Base-by-base conservation (phyloP, 805 yeast genomes). In the Torulaspora indica region DNA sequence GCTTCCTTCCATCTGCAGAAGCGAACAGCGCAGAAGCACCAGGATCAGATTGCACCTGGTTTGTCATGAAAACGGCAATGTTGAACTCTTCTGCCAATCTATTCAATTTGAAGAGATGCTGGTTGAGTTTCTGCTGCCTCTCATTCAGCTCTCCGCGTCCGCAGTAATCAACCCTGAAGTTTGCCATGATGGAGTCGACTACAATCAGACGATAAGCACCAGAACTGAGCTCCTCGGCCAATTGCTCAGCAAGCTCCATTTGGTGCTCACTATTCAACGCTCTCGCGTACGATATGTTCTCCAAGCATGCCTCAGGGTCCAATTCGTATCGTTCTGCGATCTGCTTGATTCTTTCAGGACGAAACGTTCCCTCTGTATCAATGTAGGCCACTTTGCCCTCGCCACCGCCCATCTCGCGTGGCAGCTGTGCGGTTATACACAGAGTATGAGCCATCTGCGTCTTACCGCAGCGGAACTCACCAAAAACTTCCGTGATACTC, bases 31-130 rank as follows among this genome's bases (percentile, higher is more conserved):
- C 82, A 53, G 82, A 77, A 1, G 91, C 93, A 48, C 89, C 91
- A 5, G 89, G 91, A 60, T 85, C 91, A 6, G 89, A 84, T 50
- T 84, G 91, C 12, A 84, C 89, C 60, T 84, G 91, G 54, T 84
- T 84, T 1, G 82, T 78, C 68, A 84, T 76, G 42, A 84, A 80
- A 0, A 84, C 84, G 0, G 91, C 91, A 40, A 82, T 71, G 42
- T 86, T 86, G 62, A 78, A 84, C 57, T 84, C 91, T 57, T 84
- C 91, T 0, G 90, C 85, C 42, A 83, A 66, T 53, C 89, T 68
- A 45, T 70, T 74, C 40, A 77, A 60, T 45, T 71, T 69, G 5
- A 76, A 70, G 27, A 78, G 61, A 64, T 77, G 80, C 47, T 77
- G 82, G 44, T 77, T 77, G 36, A 78, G 76, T 61, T 78, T 85